phyloP scores from a whole-genome alignment of 23 red algal genomes.

The Gracilaria gracilis region DNA sequence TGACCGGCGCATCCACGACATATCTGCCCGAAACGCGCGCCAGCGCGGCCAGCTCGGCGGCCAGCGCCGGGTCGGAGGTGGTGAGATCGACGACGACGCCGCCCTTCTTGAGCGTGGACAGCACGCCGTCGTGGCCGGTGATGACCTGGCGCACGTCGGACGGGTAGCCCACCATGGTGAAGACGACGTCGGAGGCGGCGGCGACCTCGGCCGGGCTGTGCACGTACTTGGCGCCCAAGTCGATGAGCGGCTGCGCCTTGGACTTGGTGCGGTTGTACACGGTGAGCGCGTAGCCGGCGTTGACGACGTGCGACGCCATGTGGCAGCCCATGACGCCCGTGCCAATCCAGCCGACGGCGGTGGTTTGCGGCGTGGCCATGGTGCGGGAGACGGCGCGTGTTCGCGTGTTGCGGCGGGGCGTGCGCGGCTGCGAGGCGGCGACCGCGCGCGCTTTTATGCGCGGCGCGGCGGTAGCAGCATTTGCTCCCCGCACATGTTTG shows the following conservation, averaged over 20 bases:
- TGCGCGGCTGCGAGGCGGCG: too few relatives aligned
- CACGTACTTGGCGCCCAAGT: conserved; percentile 54
- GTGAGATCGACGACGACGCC: conserved; percentile 84
- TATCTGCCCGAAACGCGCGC: conserved; percentile 40
- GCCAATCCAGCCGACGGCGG: conserved; percentile 85
- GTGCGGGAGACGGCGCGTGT: too few relatives aligned
- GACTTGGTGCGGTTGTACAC: conserved; percentile 79
- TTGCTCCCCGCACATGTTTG: too few relatives aligned
- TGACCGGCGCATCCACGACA: conserved; percentile 86
- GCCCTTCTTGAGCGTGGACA: conserved; percentile 56
- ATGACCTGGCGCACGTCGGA: conserved; percentile 82
- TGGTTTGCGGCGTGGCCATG: conserved; percentile 33
- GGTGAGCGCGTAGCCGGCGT: conserved; percentile 63
- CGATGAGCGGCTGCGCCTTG: conserved; percentile 77
- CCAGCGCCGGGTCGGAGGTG: conserved; percentile 82
- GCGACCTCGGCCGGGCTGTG: conserved; percentile 64
- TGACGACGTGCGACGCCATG: conserved; percentile 70
- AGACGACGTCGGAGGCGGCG: conserved; percentile 73
- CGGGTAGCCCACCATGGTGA: conserved; percentile 93
- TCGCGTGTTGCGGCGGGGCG: too few relatives aligned
- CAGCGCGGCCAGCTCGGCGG: conserved; percentile 67
- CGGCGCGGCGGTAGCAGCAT: too few relatives aligned
- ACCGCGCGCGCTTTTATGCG: too few relatives aligned
- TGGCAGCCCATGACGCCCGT: conserved; percentile 74
- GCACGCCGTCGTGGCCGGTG: conserved; percentile 52